Conservation (phyloP, 768 basidiomycete species). For the Polyporus arcularius region DNA sequence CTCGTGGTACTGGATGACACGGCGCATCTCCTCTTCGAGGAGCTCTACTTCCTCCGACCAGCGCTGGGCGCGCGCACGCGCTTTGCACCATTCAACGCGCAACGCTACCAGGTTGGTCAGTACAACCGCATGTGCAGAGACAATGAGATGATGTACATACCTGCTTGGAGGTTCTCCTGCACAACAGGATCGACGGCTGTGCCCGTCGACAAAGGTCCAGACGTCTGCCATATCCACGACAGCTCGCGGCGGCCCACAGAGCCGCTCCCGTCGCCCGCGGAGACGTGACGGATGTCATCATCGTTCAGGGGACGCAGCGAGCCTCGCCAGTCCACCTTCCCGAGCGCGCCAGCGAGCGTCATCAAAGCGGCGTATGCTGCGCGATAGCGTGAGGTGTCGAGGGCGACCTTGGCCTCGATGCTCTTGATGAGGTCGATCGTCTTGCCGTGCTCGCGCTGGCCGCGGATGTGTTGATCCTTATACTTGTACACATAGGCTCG, state of each 20-base stretch:
- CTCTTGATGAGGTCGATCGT: background rate
- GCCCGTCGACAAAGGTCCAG: background rate
- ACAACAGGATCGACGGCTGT: background rate
- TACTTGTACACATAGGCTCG: background rate
- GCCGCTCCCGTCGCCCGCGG: background rate
- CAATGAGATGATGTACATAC: background rate
- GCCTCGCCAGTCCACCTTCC: background rate
- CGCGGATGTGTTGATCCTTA: background rate
- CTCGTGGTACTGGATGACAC: background rate
- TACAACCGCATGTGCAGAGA: background rate
- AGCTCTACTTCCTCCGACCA: slow-evolving; percentile 19
- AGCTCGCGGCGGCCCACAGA: background rate
- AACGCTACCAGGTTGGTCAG: background rate
- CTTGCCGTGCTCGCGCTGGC: background rate
- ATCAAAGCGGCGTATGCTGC: background rate
- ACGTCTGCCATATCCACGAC: slow-evolving; percentile 16
- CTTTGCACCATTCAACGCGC: slow-evolving; percentile 15
- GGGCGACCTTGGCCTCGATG: background rate
- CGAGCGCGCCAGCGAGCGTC: background rate
- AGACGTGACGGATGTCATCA: background rate
- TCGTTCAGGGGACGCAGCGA: background rate
- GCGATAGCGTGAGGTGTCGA: background rate
- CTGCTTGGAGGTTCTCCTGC: background rate
- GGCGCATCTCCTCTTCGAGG: slow-evolving; percentile 19
- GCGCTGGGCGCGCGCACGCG: background rate